Percentiles rank a stretch among this genome's conserved stretches.
These are phyloP conservation scores for Microbotryomycetes sp. DNA, from an alignment of 1,284 basidiomycete genomes.

Conservation along the genomic window DNA sequence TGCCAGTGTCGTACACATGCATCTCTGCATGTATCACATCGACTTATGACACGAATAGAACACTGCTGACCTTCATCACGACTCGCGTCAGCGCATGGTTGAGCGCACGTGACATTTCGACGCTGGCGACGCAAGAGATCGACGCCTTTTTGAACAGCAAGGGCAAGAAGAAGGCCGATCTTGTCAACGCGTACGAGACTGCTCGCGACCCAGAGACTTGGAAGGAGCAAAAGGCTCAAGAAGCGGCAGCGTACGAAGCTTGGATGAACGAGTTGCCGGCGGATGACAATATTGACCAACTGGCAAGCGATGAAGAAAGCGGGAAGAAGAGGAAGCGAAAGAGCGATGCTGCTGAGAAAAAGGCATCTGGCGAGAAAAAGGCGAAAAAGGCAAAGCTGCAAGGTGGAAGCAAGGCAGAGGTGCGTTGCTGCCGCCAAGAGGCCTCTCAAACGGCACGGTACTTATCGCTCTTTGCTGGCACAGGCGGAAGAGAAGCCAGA, in stretches of 20 bases:
- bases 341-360: constrained; percentile 28
- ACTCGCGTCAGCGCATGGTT: constrained; percentile 69
- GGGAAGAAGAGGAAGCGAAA: constrained; percentile 43
- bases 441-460: too few species aligned
- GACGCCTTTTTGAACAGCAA: constrained; percentile 64
- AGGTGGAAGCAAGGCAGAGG: constrained; percentile 16
- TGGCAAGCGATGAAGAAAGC: constrained; percentile 56
- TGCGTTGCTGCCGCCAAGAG: background rate
- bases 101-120: constrained; percentile 69
- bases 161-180: constrained; percentile 63
- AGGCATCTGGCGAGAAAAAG: constrained; percentile 53
- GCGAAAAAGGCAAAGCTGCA: constrained; percentile 19
- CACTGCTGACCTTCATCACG: constrained; percentile 15
- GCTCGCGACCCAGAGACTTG: constrained; percentile 73
- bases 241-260: constrained; percentile 46
- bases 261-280: constrained; percentile 52
- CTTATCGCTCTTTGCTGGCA: background rate
- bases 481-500: constrained; percentile 14
- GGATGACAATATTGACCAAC: constrained; percentile 54
- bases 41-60: constrained; percentile 5
- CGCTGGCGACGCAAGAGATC: constrained; percentile 72
- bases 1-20: constrained; percentile 32
- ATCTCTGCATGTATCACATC: background rate
- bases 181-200: constrained; percentile 70
- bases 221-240: constrained; percentile 49